Conservation (phyloP, 2,329 filamentous ascomycete genomes). For the Simplicillium aogashimaense region DNA sequence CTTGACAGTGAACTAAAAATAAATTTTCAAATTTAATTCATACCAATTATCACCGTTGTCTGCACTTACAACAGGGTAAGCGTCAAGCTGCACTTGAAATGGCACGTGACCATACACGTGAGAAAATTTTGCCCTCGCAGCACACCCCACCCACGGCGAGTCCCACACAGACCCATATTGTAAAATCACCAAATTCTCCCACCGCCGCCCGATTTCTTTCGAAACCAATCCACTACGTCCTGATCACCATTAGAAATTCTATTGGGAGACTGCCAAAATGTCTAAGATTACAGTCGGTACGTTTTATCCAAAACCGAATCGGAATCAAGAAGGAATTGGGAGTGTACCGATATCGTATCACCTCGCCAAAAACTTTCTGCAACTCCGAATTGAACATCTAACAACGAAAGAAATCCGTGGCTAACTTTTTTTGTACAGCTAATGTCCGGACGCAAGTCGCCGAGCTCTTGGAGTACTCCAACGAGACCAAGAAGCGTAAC, state of each 20-base stretch:
- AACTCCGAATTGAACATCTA: background rate
- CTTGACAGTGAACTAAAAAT: too few relatives aligned
- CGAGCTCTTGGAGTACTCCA: conserved; percentile 90
- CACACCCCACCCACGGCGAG: conserved; percentile 10
- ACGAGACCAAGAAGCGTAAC: conserved; percentile 93
- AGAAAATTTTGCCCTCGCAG: conserved; percentile 23
- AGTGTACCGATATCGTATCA: background rate
- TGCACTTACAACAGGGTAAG: background rate
- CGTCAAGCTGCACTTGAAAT: background rate
- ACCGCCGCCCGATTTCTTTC: conserved; percentile 8
- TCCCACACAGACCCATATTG: conserved; percentile 15
- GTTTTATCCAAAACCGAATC: conserved; percentile 10
- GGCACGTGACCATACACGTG: conserved; percentile 23
- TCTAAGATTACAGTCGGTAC: conserved; percentile 75
- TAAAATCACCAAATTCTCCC: conserved; percentile 13
- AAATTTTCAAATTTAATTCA: too few relatives aligned
- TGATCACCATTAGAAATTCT: conserved; percentile 69
- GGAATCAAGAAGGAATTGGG: background rate
- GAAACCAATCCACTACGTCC: conserved; percentile 19
- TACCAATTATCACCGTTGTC: too few relatives aligned
- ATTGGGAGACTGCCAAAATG: conserved; percentile 84
- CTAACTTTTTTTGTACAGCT: conserved; percentile 37
- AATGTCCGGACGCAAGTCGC: conserved; percentile 93
- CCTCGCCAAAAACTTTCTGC: background rate
- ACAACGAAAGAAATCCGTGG: background rate